Base-by-base conservation (phyloP, 2,329 filamentous ascomycete genomes). In the Paracoccidioides brasiliensis region DNA sequence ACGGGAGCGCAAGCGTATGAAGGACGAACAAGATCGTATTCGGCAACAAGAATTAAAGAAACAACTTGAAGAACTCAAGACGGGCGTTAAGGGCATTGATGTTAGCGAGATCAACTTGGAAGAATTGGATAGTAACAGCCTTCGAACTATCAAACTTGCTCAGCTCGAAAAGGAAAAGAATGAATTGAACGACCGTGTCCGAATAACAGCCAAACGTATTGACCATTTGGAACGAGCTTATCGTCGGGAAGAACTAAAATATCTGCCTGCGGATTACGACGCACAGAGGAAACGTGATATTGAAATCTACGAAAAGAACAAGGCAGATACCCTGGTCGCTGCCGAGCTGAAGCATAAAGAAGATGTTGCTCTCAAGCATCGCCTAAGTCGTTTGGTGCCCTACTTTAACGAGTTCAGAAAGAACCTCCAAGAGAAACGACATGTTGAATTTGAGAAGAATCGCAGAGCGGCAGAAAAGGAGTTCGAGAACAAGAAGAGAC, bases 141-240 rank as follows among this genome's bases (percentile, higher is more conserved):
- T 98, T 64, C 90, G 93, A 70, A 86, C 88, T 63, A 86, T 98
- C 76, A 97, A 97, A 79, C 81, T 98, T 56, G 86, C 88, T 58
- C 91, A 95, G 73, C 82, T 98, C 9, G 93, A 97, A 76, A 90
- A 91, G 64, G 93, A 97, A 78, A 98, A 97, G 85, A 95, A 91
- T 67, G 90, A 93, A 67, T 84, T 96, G 63, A 88, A 87, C 61
- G 90, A 96, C 74, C 89, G 87, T 69, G 82, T 97, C 54, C 85
- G 90, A 65, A 83, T 95, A 64, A 94, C 90, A 58, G 89, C 86
- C 70, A 97, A 96, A 82, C 86, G 93, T 61, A 88, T 96, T 65
- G 93, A 98, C 69, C 91, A 98, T 74, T 77, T 98, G 64, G 93
- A 98, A 78, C 88, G 93, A 76, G 93, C 93, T 41, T 94, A 94